Conservation (phyloP, 2,329 filamentous ascomycete species). For the Penicillium sclerotigenum region DNA sequence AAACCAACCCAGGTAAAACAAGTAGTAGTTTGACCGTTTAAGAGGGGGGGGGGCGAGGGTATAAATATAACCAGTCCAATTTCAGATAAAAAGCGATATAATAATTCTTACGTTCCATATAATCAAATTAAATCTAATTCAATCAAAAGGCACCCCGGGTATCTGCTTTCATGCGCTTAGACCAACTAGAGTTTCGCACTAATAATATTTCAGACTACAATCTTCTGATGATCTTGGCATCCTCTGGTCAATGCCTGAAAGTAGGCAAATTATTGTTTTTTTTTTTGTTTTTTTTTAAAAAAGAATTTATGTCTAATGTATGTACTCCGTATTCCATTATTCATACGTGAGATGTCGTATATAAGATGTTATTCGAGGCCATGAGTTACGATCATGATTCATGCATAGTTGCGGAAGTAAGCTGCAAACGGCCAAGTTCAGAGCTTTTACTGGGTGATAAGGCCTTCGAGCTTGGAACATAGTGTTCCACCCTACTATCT, state of each 20-base stretch:
- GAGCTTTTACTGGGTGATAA: not conserved
- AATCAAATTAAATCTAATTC: not conserved
- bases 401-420: not conserved
- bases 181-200: constrained; percentile 2
- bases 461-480: not conserved
- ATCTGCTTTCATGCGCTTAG: constrained; percentile 4
- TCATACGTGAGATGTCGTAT: no score
- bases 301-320: not conserved
- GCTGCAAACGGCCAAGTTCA: not conserved
- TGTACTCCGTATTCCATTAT: not conserved
- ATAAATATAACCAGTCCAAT: constrained; percentile 3
- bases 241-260: not conserved
- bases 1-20: not conserved
- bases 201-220: not conserved
- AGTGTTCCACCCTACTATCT: not conserved
- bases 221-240: constrained; percentile 9
- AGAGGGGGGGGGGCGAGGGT: not conserved
- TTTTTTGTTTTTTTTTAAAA: not conserved
- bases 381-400: not conserved
- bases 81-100: not conserved
- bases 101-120: not conserved
- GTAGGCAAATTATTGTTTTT: not conserved
- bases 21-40: not conserved
- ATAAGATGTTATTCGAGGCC: not conserved
- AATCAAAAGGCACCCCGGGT: not conserved